Evolutionary conservation across 2,329 filamentous ascomycete species (phyloP).

Genomic region (Teratosphaeria viscida): DNA sequence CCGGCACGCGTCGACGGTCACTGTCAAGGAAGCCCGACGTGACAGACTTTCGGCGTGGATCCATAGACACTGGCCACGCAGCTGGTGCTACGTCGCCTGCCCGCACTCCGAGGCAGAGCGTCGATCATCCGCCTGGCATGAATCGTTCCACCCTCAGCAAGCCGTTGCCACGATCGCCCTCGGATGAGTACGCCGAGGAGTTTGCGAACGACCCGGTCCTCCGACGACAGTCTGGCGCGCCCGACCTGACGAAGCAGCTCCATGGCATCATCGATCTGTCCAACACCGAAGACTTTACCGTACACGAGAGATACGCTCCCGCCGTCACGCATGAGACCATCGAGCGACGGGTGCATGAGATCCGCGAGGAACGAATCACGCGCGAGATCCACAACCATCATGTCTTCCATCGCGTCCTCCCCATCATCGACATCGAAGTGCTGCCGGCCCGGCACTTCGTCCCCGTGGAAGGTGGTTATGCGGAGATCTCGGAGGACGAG

Average conservation of each 20-base stretch:
- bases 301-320: conserved; percentile 29
- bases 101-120: not conserved
- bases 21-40: conserved; percentile 5
- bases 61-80: not conserved
- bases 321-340: conserved; percentile 41
- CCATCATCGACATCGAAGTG: conserved; percentile 43
- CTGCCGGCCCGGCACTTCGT: conserved; percentile 44
- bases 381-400: conserved; percentile 47
- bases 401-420: conserved; percentile 42
- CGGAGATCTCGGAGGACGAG: conserved; percentile 37
- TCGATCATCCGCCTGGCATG: not conserved
- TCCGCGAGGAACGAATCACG: conserved; percentile 38
- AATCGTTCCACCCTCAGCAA: conserved; percentile 13
- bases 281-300: conserved; percentile 30
- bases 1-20: not conserved
- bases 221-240: not conserved
- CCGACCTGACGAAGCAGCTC: conserved; percentile 9
- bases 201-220: conserved; percentile 3
- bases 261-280: conserved; percentile 25
- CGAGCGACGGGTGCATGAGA: conserved; percentile 33
- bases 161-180: conserved; percentile 14
- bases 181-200: conserved; percentile 3
- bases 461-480: conserved; percentile 27
- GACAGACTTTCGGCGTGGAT: conserved; percentile 2
- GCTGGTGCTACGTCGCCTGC: not conserved